phyloP scores from a whole-genome alignment of 164 flowering plant genomes.

The grape (Vitis vinifera) region ASM3070453v1 NC_081818.1:4935001-4935500 shows the following conservation, averaged over 20 bases:
- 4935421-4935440: no score
- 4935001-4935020: slow-evolving; percentile 56
- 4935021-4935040: slow-evolving; percentile 49
- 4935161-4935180: background rate
- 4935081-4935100: slow-evolving; percentile 55
- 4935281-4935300: slow-evolving; percentile 57
- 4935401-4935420: background rate
- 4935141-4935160: slow-evolving; percentile 45
- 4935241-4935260: slow-evolving; percentile 59
- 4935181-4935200: background rate
- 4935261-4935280: slow-evolving; percentile 67
- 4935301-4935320: slow-evolving; percentile 27
- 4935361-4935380: no score
- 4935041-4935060: slow-evolving; percentile 43
- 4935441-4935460: background rate
- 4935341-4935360: no score
- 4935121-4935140: slow-evolving; percentile 37
- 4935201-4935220: background rate
- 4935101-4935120: slow-evolving; percentile 46
- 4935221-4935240: slow-evolving; percentile 8
- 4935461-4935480: background rate
- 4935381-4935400: background rate
- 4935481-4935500: background rate
- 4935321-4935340: background rate
- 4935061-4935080: slow-evolving; percentile 78